A percentile compares a stretch with the other conserved stretches of the same genome.
phyloP scores from a whole-genome alignment of 2,329 filamentous ascomycete species.

The Xylariaceae sp. region DNA sequence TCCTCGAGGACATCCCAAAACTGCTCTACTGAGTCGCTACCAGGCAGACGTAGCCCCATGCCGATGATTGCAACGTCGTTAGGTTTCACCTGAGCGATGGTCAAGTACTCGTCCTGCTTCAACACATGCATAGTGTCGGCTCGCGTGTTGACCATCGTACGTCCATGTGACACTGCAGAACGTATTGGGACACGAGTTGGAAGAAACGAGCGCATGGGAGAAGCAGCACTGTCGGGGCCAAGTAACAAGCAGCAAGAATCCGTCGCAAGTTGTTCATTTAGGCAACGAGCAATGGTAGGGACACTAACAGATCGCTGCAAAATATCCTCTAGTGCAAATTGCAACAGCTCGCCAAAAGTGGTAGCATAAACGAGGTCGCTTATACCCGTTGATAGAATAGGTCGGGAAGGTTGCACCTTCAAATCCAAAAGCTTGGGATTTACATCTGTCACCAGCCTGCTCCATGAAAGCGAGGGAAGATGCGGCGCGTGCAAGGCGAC shows the following conservation, averaged over 20 bases:
- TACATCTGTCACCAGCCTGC: background rate
- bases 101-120: too few species aligned
- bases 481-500: slow-evolving; percentile 6
- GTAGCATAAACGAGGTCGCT: background rate
- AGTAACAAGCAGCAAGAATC: background rate
- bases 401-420: background rate
- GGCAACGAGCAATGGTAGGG: background rate
- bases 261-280: background rate
- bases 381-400: slow-evolving; percentile 2
- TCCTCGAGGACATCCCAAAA: slow-evolving; percentile 24
- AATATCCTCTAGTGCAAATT: background rate
- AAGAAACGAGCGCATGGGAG: too few species aligned
- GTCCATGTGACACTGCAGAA: background rate
- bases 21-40: slow-evolving; percentile 13
- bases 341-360: background rate
- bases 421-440: background rate
- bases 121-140: too few species aligned
- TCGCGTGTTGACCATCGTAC: too few species aligned
- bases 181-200: too few species aligned
- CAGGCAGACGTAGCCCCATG: slow-evolving; percentile 22
- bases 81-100: slow-evolving; percentile 5
- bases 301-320: slow-evolving; percentile 3
- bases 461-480: background rate
- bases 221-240: slow-evolving; percentile 3
- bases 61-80: slow-evolving; percentile 22